A percentile compares a stretch with the other conserved stretches of the same genome.
Evolutionary conservation across 495 filamentous ascomycete species (phyloP).

Genomic region (Penicillium bialowiezense): DNA sequence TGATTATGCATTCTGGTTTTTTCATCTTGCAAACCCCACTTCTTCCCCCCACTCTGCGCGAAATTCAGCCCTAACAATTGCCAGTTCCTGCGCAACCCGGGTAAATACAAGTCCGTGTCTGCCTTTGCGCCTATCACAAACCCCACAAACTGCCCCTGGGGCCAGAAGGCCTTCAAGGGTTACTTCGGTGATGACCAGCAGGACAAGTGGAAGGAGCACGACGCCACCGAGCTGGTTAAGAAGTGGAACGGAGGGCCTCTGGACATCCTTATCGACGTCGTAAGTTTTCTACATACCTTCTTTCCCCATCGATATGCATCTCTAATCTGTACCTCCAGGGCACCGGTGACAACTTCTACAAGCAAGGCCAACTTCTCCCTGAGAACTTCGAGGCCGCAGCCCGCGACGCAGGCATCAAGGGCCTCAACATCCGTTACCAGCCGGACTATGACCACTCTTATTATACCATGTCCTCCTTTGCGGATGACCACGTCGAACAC

Average conservation of each 20-base stretch:
- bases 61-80: constrained; percentile 3
- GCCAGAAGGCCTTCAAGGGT: constrained; percentile 88
- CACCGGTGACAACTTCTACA: constrained; percentile 93
- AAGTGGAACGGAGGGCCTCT: constrained; percentile 64
- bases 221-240: constrained; percentile 87
- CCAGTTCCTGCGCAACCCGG: constrained; percentile 83
- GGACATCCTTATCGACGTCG: constrained; percentile 79
- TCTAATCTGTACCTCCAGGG: constrained; percentile 46
- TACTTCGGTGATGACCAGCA: constrained; percentile 76
- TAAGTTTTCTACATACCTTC: constrained; percentile 30
- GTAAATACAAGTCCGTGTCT: constrained; percentile 78
- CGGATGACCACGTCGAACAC: constrained; percentile 85
- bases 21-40: background rate
- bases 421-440: constrained; percentile 76
- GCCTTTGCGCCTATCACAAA: constrained; percentile 94
- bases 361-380: constrained; percentile 84
- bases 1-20: background rate
- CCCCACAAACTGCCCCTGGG: constrained; percentile 84
- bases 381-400: constrained; percentile 88
- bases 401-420: constrained; percentile 62
- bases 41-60: too few species aligned
- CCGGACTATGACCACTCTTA: constrained; percentile 95
- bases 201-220: constrained; percentile 79
- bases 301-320: background rate
- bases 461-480: constrained; percentile 86